These are phyloP conservation scores for Tilletia setariae DNA, from an alignment of 1,284 basidiomycete genomes.

Conservation along the genomic window DNA sequence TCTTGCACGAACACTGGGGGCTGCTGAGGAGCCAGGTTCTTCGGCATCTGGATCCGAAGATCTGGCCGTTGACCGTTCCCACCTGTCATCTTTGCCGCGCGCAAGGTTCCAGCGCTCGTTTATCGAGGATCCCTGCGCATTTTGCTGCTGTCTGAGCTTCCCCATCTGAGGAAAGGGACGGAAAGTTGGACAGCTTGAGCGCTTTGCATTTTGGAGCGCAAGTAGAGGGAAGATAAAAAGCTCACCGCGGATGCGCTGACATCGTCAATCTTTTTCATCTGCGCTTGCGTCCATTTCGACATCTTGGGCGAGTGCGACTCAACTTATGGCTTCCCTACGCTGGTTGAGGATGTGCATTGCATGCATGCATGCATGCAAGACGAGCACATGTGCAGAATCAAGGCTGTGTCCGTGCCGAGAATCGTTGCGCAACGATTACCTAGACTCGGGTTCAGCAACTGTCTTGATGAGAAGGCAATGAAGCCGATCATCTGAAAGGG, in stretches of 20 bases:
- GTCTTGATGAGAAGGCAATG: neutral
- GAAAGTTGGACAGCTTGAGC: neutral
- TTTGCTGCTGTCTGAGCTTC: slow-evolving; percentile 9
- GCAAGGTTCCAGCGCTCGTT: neutral
- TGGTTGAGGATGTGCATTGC: neutral
- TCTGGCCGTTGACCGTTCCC: neutral
- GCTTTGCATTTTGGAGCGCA: neutral
- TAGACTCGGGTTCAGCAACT: neutral
- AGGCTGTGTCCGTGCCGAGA: neutral
- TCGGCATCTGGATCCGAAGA: neutral
- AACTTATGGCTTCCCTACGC: neutral
- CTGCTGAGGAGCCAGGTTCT: neutral
- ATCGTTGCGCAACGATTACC: slow-evolving; percentile 11
- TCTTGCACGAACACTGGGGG: neutral
- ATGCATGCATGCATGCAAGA: neutral
- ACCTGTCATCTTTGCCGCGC: neutral
- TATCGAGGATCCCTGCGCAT: slow-evolving; percentile 1
- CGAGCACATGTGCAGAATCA: neutral
- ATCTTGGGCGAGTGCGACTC: neutral
- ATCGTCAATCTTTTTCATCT: slow-evolving; percentile 15
- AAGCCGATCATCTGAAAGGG: neutral
- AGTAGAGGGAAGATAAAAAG: neutral
- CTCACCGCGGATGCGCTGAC: slow-evolving; percentile 10
- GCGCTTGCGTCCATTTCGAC: slow-evolving; percentile 15
- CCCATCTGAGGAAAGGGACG: neutral